Evolutionary conservation across 2,329 filamentous ascomycete species (phyloP).

Genomic region (Epichloe amarillans): DNA sequence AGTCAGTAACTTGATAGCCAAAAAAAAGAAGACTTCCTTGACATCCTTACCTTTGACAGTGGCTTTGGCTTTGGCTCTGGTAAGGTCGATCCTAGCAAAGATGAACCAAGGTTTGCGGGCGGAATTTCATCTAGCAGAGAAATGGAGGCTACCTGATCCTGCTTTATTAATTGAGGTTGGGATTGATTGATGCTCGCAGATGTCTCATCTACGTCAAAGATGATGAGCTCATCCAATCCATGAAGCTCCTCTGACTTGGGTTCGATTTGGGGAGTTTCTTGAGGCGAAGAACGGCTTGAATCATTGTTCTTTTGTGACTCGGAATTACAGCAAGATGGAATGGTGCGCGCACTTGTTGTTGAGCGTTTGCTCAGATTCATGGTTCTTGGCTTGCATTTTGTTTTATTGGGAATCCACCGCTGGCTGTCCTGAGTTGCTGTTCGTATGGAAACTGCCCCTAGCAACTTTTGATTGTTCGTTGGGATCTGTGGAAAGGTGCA

Average conservation of each 20-base stretch:
- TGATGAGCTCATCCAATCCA: background rate
- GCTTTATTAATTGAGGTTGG: background rate
- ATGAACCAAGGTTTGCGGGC: background rate
- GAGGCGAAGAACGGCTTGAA: slow-evolving; percentile 3
- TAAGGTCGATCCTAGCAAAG: background rate
- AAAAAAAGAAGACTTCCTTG: background rate
- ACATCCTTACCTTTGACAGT: background rate
- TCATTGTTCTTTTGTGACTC: background rate
- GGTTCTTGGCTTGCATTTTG: slow-evolving; percentile 2
- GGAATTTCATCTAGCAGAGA: slow-evolving; percentile 1
- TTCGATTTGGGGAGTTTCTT: background rate
- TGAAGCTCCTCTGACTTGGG: background rate
- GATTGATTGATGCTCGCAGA: background rate
- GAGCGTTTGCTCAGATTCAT: background rate
- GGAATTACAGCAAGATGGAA: background rate
- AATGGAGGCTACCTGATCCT: background rate
- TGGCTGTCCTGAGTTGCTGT: slow-evolving; percentile 1
- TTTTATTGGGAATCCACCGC: slow-evolving; percentile 4
- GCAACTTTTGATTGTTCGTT: slow-evolving; percentile 1
- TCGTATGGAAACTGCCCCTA: slow-evolving; percentile 6
- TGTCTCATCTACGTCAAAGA: background rate
- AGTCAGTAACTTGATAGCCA: background rate
- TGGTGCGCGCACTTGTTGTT: background rate
- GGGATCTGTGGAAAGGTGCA: slow-evolving; percentile 11
- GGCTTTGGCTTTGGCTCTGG: background rate